Base-by-base conservation (phyloP, 164 flowering plant genomes). In the Piper longum region DNA sequence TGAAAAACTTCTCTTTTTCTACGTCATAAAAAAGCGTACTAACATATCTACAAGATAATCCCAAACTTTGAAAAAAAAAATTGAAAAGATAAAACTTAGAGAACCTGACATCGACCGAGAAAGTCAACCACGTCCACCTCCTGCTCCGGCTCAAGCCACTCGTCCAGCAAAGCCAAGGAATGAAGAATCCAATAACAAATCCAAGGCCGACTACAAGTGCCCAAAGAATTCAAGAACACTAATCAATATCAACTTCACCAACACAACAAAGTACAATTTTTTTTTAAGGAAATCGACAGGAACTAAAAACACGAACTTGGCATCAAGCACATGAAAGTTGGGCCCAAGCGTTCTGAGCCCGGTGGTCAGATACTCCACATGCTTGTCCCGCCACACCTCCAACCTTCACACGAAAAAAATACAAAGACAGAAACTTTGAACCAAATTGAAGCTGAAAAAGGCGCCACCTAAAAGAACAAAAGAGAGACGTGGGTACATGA, bases 111-210 rank as follows among this genome's bases (percentile, higher is more conserved):
- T 36, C 87, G 87, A 42, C 42, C 76, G n/a, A 93, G 91, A 73
- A 93, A 93, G 61, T 85, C 91, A 59, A 88, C 70, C 17, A 75
- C 70, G 66, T 74, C 73, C 43, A 71, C 58, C 80, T 88, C 88
- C 61, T 82, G 70, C 51, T 83, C 80, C 19, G 62, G 71, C 57
- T 87, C 95, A 61, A 90, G 57, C n/a, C 79, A 73, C 64, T 84
- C 93, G 43, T 85, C 89, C 74, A 90, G 71, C 61, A 90, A 64
- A 67, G 95, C 88, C 69, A 90, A 69, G 18, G 97, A 83, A 62
- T 93, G 97, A 70, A 90, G 79, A 62, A 87, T 87, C 99, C 99
- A 90, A 62, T 88, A 90, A 75, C 99, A 93, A 60, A 93, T 75
- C 97, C 99, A 93, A 4, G 97, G 92, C 40, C 98, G 97, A 79